Evolutionary conservation across 2,329 filamentous ascomycete genomes (phyloP), one percentile per base, ranked within the genome.

Genomic region (Trichoderma brevicompactum): DNA sequence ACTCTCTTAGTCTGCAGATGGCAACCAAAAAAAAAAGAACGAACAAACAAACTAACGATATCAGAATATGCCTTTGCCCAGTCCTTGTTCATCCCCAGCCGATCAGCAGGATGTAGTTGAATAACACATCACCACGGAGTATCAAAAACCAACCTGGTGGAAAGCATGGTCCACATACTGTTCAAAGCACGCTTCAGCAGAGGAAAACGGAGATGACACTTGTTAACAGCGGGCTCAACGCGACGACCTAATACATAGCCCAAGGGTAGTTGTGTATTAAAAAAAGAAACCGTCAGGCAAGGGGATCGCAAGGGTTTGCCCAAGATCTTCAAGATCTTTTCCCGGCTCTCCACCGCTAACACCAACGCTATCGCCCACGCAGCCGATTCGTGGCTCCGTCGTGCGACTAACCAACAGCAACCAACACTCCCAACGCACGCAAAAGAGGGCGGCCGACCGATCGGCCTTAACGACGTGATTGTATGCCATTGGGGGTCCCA

Each of bases 281-380:
- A 41, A 53, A 53, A 13, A 43, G 59, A 36, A 32, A 19, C 13
- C 28, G 28, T 7, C 40, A 43, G 23, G n/a, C 59, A 62, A 53
- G 38, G 23, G 48, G 48, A 62, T 62, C 40, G 28, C 48, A 53
- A 23, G 59, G 48, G 59, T 15, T 43, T 49, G 23, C 40, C 48
- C 28, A 62, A 41, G 59, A 62, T 62, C 59, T 53, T 44, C 59
- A 62, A 62, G 59, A 62, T 62, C 59, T 17, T 52, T 58, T 58
- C 54, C 54, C 54, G 48, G 59, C 59, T 43, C 59, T 44, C 59
- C 59, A 32, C 38, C 36, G 34, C 36, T 8, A 44, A 44, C 15
- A 32, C 50, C 17, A 41, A 40, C 17, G 7, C 15, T 12, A 41
- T 50, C 44, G 17, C 44, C 46, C 54, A 17, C 34, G 23, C n/a